These are phyloP conservation scores for Mycena crocata DNA, from an alignment of 768 basidiomycete genomes.

Conservation along the genomic window DNA sequence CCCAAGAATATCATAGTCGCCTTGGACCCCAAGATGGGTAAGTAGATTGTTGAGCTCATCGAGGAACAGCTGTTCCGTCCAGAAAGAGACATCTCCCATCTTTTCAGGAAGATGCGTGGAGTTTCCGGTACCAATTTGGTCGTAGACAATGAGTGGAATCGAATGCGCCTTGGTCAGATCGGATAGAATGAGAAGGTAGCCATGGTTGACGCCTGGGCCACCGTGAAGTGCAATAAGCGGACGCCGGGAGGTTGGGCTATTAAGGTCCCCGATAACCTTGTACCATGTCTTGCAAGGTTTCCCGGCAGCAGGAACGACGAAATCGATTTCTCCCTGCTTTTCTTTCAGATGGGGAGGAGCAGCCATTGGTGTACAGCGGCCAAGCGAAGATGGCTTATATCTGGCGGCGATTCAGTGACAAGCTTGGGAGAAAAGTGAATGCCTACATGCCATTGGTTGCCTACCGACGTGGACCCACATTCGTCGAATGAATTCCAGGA, in stretches of 20 bases:
- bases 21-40: constrained; percentile 54
- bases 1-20: constrained; percentile 60
- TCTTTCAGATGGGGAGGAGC: not conserved
- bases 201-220: constrained; percentile 61
- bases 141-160: constrained; percentile 66
- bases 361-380: too few species aligned
- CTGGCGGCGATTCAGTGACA: too few species aligned
- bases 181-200: constrained; percentile 53
- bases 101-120: constrained; percentile 68
- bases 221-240: constrained; percentile 67
- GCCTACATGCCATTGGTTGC: too few species aligned
- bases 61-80: constrained; percentile 62
- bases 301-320: constrained; percentile 16
- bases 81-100: constrained; percentile 54
- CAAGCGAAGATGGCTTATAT: too few species aligned
- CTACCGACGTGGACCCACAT: too few species aligned
- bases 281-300: constrained; percentile 59
- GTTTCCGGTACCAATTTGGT: constrained; percentile 65
- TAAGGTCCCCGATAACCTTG: constrained; percentile 59
- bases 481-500: too few species aligned
- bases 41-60: constrained; percentile 63
- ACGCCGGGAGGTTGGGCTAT: constrained; percentile 37
- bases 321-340: constrained; percentile 19
- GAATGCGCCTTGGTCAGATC: constrained; percentile 48
- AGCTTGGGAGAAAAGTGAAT: too few species aligned